phyloP scores from a whole-genome alignment of 495 filamentous ascomycete genomes.

The Penicillium roqueforti region DNA sequence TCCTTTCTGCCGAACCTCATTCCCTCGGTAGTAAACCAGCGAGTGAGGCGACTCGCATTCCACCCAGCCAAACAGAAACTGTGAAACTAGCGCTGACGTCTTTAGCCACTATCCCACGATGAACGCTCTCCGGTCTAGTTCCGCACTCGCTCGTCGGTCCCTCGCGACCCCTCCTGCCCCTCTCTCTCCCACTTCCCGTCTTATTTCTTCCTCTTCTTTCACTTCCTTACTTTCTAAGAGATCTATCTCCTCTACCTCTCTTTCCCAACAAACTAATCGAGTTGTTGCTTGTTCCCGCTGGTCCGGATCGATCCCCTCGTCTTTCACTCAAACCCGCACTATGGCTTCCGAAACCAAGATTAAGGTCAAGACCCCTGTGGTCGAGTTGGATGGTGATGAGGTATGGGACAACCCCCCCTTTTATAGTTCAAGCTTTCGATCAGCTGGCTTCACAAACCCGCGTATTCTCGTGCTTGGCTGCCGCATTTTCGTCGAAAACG shows the following conservation, averaged over 20 bases:
- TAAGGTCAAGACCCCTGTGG: slow-evolving; percentile 95
- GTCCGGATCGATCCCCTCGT: slow-evolving; percentile 30
- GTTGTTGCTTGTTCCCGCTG: slow-evolving; percentile 33
- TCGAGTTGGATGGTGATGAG: slow-evolving; percentile 97
- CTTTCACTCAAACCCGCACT: slow-evolving; percentile 38
- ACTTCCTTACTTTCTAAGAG: slow-evolving; percentile 23
- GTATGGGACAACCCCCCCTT: slow-evolving; percentile 31
- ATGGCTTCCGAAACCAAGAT: slow-evolving; percentile 65
- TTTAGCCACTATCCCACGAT: slow-evolving; percentile 22
- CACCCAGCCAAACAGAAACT: slow-evolving; percentile 23
- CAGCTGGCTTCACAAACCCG: slow-evolving; percentile 24
- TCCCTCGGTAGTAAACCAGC: slow-evolving; percentile 28
- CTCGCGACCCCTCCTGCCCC: slow-evolving; percentile 34
- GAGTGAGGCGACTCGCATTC: slow-evolving; percentile 1
- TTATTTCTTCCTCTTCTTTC: slow-evolving; percentile 23
- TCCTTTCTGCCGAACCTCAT: slow-evolving; percentile 33
- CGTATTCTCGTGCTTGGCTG: slow-evolving; percentile 16
- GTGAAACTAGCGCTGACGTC: slow-evolving; percentile 21
- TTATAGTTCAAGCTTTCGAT: slow-evolving; percentile 24
- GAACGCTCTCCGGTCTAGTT: slow-evolving; percentile 41
- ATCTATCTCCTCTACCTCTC: slow-evolving; percentile 30
- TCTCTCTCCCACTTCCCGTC: slow-evolving; percentile 35
- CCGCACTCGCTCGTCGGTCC: slow-evolving; percentile 41
- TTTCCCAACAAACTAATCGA: slow-evolving; percentile 25
- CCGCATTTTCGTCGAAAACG: slow-evolving; percentile 31